These are phyloP conservation scores for Xerocomellus amylosporus DNA, from an alignment of 768 basidiomycete species.

Conservation along the genomic window DNA sequence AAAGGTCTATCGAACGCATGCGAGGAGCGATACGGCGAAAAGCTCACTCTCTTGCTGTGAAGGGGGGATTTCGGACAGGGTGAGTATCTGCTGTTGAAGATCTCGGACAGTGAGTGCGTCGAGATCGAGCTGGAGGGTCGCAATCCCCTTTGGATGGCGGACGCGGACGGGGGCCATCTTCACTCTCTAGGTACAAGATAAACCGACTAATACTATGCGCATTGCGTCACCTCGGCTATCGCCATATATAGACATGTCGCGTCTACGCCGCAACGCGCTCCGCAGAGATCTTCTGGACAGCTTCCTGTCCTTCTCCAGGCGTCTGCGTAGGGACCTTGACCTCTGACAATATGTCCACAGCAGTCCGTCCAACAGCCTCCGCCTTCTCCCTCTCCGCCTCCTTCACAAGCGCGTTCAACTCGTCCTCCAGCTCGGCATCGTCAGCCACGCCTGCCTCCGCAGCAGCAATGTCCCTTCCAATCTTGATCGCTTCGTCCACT, in stretches of 20 bases:
- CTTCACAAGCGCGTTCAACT: conserved; percentile 56
- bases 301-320: conserved; percentile 1
- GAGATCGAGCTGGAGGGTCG: conserved; percentile 70
- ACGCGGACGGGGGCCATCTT: conserved; percentile 73
- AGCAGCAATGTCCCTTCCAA: conserved; percentile 62
- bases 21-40: neutral
- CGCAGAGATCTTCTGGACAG: neutral
- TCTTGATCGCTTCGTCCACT: conserved; percentile 71
- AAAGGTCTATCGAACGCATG: neutral
- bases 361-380: conserved; percentile 33
- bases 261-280: conserved; percentile 12
- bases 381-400: conserved; percentile 40
- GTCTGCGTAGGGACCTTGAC: conserved; percentile 17
- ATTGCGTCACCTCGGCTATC: conserved; percentile 13
- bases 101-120: conserved; percentile 65
- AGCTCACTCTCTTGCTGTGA: conserved; percentile 75
- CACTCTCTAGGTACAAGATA: neutral
- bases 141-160: conserved; percentile 80
- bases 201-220: neutral
- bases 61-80: conserved; percentile 65
- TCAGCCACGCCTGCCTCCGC: conserved; percentile 47
- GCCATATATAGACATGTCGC: conserved; percentile 7
- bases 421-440: conserved; percentile 60
- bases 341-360: conserved; percentile 19
- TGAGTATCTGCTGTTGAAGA: conserved; percentile 69